A percentile compares a stretch with the other conserved stretches of the same genome.
These are phyloP conservation scores for Neurospora sp. DNA, from an alignment of 495 filamentous ascomycete genomes.

Conservation along the genomic window DNA sequence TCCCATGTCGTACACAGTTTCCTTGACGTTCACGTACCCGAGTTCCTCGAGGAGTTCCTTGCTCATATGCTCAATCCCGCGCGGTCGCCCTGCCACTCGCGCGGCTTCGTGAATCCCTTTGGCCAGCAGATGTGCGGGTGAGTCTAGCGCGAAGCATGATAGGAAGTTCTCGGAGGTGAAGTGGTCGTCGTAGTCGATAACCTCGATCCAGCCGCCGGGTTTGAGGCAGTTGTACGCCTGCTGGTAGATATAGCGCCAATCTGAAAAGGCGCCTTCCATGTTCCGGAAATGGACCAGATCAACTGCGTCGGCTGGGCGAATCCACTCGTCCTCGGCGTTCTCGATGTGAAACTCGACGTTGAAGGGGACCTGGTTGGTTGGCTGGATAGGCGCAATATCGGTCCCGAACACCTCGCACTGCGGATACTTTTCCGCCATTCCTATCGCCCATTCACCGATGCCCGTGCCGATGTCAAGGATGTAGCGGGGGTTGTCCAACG, in stretches of 20 bases:
- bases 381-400: conserved; percentile 53
- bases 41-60: conserved; percentile 37
- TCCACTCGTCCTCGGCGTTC: conserved; percentile 52
- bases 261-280: conserved; percentile 51
- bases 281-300: conserved; percentile 58
- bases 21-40: conserved; percentile 52
- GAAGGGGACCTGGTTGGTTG: conserved; percentile 41
- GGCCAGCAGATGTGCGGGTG: conserved; percentile 23
- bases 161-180: conserved; percentile 27
- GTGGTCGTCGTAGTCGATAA: conserved; percentile 44
- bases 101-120: conserved; percentile 32
- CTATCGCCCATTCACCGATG: conserved; percentile 66
- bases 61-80: conserved; percentile 46
- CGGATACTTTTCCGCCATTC: conserved; percentile 54
- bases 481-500: conserved; percentile 41
- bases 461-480: conserved; percentile 64
- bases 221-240: conserved; percentile 50
- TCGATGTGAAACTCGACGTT: conserved; percentile 66
- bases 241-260: conserved; percentile 52
- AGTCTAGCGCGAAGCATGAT: conserved; percentile 28
- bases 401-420: conserved; percentile 56
- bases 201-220: conserved; percentile 57
- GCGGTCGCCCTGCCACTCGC: conserved; percentile 32
- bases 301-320: conserved; percentile 44
- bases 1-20: conserved; percentile 47